phyloP scores from a whole-genome alignment of 129 eudicot genomes.

The Ambrosia artemisiifolia region DNA sequence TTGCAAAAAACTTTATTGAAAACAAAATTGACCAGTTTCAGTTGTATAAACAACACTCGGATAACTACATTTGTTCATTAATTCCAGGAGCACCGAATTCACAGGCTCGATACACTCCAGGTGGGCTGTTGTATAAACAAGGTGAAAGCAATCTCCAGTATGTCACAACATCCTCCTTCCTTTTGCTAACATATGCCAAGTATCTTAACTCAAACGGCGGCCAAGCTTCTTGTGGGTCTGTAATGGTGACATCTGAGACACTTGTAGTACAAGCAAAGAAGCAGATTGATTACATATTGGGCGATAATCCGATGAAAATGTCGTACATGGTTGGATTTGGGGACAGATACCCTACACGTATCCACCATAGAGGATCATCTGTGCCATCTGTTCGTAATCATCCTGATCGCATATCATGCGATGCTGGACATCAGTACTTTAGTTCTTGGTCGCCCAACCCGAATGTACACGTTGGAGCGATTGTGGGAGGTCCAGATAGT shows the following conservation, averaged over 20 bases:
- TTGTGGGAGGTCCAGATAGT: slow-evolving; percentile 84
- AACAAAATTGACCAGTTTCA: slow-evolving; percentile 44
- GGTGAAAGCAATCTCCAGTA: slow-evolving; percentile 85
- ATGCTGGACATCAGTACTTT: slow-evolving; percentile 62
- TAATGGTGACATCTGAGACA: slow-evolving; percentile 48
- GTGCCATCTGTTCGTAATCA: slow-evolving; percentile 61
- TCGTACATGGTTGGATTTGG: slow-evolving; percentile 99
- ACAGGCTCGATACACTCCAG: slow-evolving; percentile 88
- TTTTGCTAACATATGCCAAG: slow-evolving; percentile 72
- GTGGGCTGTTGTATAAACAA: slow-evolving; percentile 73
- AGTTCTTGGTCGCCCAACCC: slow-evolving; percentile 62
- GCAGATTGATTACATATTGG: slow-evolving; percentile 84
- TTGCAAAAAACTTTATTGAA: slow-evolving; percentile 73
- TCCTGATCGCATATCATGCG: slow-evolving; percentile 65
- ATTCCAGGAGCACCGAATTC: slow-evolving; percentile 75
- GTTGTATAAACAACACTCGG: slow-evolving; percentile 76
- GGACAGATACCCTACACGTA: slow-evolving; percentile 49
- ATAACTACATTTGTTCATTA: slow-evolving; percentile 83
- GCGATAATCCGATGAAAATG: slow-evolving; percentile 71
- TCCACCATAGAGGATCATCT: slow-evolving; percentile 92
- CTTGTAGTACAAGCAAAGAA: slow-evolving; percentile 64
- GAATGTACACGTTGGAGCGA: slow-evolving; percentile 73
- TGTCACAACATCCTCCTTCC: slow-evolving; percentile 75
- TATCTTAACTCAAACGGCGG: slow-evolving; percentile 51
- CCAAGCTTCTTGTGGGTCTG: slow-evolving; percentile 51